These are phyloP conservation scores for Rusavskia elegans DNA, from an alignment of 495 filamentous ascomycete species.

Conservation along the genomic window DNA sequence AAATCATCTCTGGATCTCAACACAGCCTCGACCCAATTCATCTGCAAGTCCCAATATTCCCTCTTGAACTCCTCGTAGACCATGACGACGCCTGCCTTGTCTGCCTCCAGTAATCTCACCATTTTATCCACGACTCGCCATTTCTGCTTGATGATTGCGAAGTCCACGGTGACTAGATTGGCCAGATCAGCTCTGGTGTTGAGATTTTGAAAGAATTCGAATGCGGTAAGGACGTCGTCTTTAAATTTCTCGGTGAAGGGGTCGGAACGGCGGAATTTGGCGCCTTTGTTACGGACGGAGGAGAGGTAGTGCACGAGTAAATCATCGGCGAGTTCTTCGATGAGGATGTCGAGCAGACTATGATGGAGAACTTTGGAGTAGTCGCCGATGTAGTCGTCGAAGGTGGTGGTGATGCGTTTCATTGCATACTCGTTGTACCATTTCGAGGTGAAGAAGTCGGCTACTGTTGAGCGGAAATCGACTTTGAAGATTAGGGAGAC, in stretches of 20 bases:
- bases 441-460: constrained; percentile 74
- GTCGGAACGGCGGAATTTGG: constrained; percentile 72
- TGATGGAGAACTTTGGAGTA: constrained; percentile 67
- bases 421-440: constrained; percentile 79
- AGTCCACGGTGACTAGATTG: constrained; percentile 32
- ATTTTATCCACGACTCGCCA: constrained; percentile 82
- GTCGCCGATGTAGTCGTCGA: constrained; percentile 85
- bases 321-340: constrained; percentile 83
- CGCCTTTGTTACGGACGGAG: constrained; percentile 73
- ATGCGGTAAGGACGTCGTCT: constrained; percentile 73
- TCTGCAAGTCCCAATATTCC: constrained; percentile 85
- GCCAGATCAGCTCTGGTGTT: not conserved
- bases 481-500: constrained; percentile 68
- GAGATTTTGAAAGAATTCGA: constrained; percentile 44
- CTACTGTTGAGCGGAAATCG: constrained; percentile 67
- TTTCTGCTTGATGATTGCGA: constrained; percentile 62
- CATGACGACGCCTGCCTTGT: constrained; percentile 54
- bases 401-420: constrained; percentile 78
- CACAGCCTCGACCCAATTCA: constrained; percentile 93
- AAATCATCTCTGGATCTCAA: constrained; percentile 81
- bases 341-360: constrained; percentile 69
- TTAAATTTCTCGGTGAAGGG: constrained; percentile 79
- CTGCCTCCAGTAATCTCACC: constrained; percentile 52
- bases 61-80: constrained; percentile 73
- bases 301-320: constrained; percentile 77